Evolutionary conservation across 139 green algal species (phyloP).

Genomic region (Tetraselmis striata): DNA sequence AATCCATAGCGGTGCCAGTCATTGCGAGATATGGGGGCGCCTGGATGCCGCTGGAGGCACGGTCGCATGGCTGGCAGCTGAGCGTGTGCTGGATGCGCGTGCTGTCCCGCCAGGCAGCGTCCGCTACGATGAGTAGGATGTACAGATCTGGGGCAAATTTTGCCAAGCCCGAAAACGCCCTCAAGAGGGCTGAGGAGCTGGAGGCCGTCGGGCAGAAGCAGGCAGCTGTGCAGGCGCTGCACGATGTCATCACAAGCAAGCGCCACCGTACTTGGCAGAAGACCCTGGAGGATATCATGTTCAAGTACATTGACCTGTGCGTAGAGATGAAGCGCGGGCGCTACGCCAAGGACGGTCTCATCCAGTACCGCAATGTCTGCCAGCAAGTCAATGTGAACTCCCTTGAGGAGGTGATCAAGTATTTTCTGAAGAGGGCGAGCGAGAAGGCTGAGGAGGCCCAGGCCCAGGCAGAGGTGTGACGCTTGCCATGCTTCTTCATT

Average conservation of each 20-base stretch:
- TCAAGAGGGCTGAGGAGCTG: constrained; percentile 97
- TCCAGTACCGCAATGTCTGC: constrained; percentile 97
- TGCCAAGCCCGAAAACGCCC: constrained; percentile 90
- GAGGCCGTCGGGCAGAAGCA: constrained; percentile 82
- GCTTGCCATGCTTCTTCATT: too few relatives aligned
- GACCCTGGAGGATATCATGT: constrained; percentile 89
- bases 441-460: constrained; percentile 84
- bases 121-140: neutral
- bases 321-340: constrained; percentile 88
- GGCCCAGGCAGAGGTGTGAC: constrained; percentile 58
- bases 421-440: constrained; percentile 88
- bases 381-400: constrained; percentile 92
- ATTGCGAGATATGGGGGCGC: too few relatives aligned
- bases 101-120: too few relatives aligned
- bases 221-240: constrained; percentile 80
- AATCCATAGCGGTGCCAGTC: too few relatives aligned
- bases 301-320: constrained; percentile 92
- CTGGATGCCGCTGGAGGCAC: too few relatives aligned
- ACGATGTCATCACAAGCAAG: constrained; percentile 96
- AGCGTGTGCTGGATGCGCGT: too few relatives aligned
- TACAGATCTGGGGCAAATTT: constrained; percentile 30
- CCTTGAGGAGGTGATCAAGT: constrained; percentile 96
- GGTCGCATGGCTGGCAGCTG: too few relatives aligned
- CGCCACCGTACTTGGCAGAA: constrained; percentile 92
- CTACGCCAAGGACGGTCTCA: constrained; percentile 95